Percentiles rank a stretch among this genome's conserved stretches.
These are phyloP conservation scores for Ophiostoma triangulosporum DNA, from an alignment of 2,329 filamentous ascomycete species.

Conservation along the genomic window DNA sequence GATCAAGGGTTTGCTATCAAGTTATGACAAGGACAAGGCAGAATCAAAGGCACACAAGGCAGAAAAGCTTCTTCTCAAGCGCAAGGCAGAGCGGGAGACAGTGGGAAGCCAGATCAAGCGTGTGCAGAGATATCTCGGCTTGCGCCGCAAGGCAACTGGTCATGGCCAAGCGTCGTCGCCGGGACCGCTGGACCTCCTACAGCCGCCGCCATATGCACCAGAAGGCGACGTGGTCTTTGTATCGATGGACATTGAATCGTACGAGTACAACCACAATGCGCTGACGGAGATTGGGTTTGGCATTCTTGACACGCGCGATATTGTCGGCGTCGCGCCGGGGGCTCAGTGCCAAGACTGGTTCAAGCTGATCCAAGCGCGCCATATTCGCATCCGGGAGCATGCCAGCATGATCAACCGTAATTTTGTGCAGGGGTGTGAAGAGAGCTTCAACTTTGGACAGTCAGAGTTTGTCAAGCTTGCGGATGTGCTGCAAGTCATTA, in stretches of 20 bases:
- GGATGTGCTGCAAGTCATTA: conserved; percentile 24
- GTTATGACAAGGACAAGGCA: conserved; percentile 25
- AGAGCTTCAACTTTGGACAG: conserved; percentile 54
- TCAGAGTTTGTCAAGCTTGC: conserved; percentile 27
- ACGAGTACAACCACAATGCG: conserved; percentile 49
- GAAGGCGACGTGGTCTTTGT: conserved; percentile 55
- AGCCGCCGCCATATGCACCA: conserved; percentile 30
- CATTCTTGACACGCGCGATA: conserved; percentile 54
- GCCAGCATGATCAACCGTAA: conserved; percentile 47
- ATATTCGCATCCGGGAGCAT: conserved; percentile 65
- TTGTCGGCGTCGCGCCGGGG: conserved; percentile 45
- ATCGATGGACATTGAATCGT: conserved; percentile 70
- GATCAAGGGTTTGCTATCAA: neutral
- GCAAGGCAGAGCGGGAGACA: neutral
- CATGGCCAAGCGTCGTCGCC: no score
- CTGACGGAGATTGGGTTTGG: conserved; percentile 83
- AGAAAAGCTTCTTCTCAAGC: neutral
- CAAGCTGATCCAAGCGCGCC: conserved; percentile 50
- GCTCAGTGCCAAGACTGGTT: conserved; percentile 52
- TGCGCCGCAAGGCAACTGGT: conserved; percentile 28
- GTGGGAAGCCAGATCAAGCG: conserved; percentile 28
- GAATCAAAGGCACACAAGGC: conserved; percentile 23
- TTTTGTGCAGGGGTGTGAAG: conserved; percentile 29
- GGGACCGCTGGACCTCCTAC: conserved; percentile 26
- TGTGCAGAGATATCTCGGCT: conserved; percentile 56